phyloP scores from a whole-genome alignment of 1,139 yeast species.

The Candida tetrigidarum region DNA sequence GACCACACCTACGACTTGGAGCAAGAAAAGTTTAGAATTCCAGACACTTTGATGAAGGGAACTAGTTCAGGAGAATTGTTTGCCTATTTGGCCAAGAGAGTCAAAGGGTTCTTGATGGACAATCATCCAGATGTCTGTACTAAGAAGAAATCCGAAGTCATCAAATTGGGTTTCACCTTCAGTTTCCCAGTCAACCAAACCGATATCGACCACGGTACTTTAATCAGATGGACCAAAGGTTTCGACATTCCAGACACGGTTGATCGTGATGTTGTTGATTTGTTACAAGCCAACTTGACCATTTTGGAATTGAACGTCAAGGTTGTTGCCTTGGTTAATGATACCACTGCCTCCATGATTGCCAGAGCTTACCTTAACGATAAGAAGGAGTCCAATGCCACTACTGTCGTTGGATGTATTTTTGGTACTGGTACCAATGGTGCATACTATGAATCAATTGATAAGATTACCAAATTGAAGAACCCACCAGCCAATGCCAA shows the following conservation, averaged over 20 bases:
- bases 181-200: slow-evolving; percentile 91
- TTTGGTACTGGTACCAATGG: slow-evolving; percentile 98
- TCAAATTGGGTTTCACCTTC: slow-evolving; percentile 89
- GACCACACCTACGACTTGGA: slow-evolving; percentile 74
- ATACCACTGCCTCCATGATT: slow-evolving; percentile 90
- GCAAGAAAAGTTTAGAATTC: slow-evolving; percentile 76
- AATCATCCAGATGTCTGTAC: slow-evolving; percentile 55
- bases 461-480: slow-evolving; percentile 69
- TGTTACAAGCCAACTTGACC: slow-evolving; percentile 73
- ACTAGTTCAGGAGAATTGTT: slow-evolving; percentile 62
- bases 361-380: slow-evolving; percentile 82
- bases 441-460: slow-evolving; percentile 79
- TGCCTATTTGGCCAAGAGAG: slow-evolving; percentile 71
- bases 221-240: slow-evolving; percentile 96
- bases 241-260: slow-evolving; percentile 84
- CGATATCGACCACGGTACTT: slow-evolving; percentile 72
- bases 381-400: slow-evolving; percentile 58
- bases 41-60: slow-evolving; percentile 68
- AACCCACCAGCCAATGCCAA: slow-evolving; percentile 50
- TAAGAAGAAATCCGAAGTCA: slow-evolving; percentile 17
- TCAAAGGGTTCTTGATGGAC: slow-evolving; percentile 61
- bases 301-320: slow-evolving; percentile 61
- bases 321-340: slow-evolving; percentile 90
- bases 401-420: slow-evolving; percentile 83
- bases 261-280: slow-evolving; percentile 76